phyloP scores from a whole-genome alignment of 1,284 basidiomycete species.

The Austroboletus rostrupii region DNA sequence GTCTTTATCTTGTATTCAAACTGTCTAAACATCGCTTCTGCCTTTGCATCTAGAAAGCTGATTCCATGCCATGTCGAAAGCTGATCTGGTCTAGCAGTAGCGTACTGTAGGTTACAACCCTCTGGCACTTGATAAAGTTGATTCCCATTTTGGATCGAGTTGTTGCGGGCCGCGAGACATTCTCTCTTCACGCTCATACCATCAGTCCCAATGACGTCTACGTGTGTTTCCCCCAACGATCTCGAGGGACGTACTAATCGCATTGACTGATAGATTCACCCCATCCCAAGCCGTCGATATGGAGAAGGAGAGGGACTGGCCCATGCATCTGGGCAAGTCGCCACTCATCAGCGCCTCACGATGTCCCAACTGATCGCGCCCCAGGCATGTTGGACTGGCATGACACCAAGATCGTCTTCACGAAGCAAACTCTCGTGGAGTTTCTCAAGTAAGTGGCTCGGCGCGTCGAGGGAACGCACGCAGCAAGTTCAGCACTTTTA shows the following conservation, averaged over 20 bases:
- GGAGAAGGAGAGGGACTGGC: conserved; percentile 67
- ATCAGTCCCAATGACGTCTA: conserved; percentile 23
- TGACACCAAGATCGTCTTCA: conserved; percentile 64
- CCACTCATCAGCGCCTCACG: background rate
- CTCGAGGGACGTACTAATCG: conserved; percentile 3
- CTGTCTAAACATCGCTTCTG: background rate
- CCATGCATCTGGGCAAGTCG: conserved; percentile 53
- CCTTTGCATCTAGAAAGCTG: background rate
- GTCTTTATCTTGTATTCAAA: conserved; percentile 2
- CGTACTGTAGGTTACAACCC: no score
- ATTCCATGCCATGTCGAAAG: no score
- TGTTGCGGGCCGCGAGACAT: background rate
- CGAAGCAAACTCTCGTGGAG: conserved; percentile 66
- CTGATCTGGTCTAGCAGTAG: no score
- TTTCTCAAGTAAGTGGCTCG: conserved; percentile 59
- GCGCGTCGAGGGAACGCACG: conserved; percentile 4
- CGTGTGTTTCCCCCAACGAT: conserved; percentile 15
- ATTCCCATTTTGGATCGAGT: background rate
- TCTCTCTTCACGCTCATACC: background rate
- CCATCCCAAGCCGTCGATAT: conserved; percentile 50
- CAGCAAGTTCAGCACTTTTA: conserved; percentile 21
- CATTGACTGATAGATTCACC: conserved; percentile 48
- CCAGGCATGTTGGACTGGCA: conserved; percentile 77
- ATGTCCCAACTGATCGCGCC: background rate
- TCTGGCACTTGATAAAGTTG: background rate